Base-by-base conservation (phyloP, 179 eudicot species). In the Spergularia azorica region DNA sequence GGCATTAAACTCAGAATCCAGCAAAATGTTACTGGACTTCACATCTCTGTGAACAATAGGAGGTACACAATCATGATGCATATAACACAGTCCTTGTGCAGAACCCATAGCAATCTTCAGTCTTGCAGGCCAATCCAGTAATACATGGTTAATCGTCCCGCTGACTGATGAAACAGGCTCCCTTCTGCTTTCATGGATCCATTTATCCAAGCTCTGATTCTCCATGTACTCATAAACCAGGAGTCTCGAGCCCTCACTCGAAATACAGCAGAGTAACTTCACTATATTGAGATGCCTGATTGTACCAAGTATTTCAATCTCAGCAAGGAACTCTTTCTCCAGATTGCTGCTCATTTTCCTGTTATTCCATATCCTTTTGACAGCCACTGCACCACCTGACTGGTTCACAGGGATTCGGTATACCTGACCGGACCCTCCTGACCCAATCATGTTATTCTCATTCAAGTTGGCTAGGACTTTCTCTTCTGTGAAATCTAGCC, bases 161-260 rank as follows among this genome's bases (percentile, higher is more conserved):
- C 5, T 43, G 2, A 6, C 59, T 13, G 57, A 55, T 65, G 76
- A 72, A 51, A 10, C 39, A 7, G 72, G 32, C 56, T 41, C 15
- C 13, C 7, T 63, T 84, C 74, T 77, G 76, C 70, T 76, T 74
- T 77, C 68, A 51, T 85, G 97, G 46, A 93, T 72, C 97, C 98
- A 93, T 71, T 81, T 76, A 73, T 95, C 98, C 4, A 95, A 89
- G 82, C 97, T 91, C n/a, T 84, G 90, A 32, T 95, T 93, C 79
- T 84, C 89, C 97, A 93, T 80, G 76, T 88, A 93, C 86, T 95
- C 97, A 9, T 95, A 93, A 4, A 95, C 97, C 13, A 95, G 91
- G 62, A 93, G 77, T 82, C 88, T 93, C 6, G 93, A 90, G 41
- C 85, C 83, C 36, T 90, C 90, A 60, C 93, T 89, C 1, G 95